Conservation (phyloP, 2,329 filamentous ascomycete species). For the Fusarium kyushuense region DNA sequence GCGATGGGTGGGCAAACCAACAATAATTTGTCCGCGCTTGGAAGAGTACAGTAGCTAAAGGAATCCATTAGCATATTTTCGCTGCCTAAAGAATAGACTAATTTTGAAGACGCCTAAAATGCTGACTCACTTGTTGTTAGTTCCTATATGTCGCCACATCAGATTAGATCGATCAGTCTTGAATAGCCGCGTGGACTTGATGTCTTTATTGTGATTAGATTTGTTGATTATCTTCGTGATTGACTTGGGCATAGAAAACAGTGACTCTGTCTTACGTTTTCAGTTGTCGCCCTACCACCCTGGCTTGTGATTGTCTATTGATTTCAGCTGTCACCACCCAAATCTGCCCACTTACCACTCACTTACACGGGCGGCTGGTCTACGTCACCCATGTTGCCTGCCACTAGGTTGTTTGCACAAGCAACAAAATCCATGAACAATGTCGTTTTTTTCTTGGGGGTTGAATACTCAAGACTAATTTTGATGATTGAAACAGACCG, state of each 20-base stretch:
- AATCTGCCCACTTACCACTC: constrained; percentile 32
- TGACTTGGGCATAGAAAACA: background rate
- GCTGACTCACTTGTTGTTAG: constrained; percentile 37
- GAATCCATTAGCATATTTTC: background rate
- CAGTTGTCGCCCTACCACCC: background rate
- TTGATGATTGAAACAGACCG: background rate
- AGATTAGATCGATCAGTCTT: constrained; percentile 28
- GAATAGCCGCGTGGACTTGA: constrained; percentile 37
- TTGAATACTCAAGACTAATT: too few relatives aligned
- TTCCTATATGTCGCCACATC: constrained; percentile 33
- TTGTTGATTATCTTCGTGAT: constrained; percentile 4
- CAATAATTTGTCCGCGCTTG: constrained; percentile 16
- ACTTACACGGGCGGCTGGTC: constrained; percentile 32
- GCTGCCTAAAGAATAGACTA: background rate
- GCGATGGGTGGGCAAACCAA: constrained; percentile 10
- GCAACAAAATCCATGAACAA: background rate
- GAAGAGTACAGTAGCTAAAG: constrained; percentile 12
- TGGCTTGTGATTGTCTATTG: background rate
- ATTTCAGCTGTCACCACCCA: background rate
- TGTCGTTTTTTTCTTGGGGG: background rate
- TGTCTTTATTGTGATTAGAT: constrained; percentile 16
- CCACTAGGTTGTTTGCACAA: background rate
- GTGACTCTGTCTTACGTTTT: background rate
- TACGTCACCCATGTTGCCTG: constrained; percentile 32
- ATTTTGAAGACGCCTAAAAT: background rate